Percentiles rank a stretch among this genome's conserved stretches.
These are phyloP conservation scores for Salix koriyanagi DNA, from an alignment of 345 rosid genomes.

Conservation along the genomic window DNA sequence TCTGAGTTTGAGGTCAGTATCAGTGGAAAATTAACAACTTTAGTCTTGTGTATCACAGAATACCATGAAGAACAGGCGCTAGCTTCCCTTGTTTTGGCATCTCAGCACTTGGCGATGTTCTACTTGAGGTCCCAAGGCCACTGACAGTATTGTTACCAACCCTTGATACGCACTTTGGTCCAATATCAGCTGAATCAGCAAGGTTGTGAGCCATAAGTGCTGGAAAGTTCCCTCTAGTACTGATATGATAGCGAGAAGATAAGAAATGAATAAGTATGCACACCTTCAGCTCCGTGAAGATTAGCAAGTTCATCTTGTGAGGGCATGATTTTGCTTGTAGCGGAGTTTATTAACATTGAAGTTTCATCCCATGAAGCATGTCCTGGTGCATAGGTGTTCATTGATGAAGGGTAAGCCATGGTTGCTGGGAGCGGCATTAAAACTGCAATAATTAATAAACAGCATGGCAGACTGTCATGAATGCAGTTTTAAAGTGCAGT, in stretches of 20 bases:
- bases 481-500: neutral
- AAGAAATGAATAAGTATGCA: slow-evolving; percentile 28
- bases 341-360: slow-evolving; percentile 44
- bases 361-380: slow-evolving; percentile 64
- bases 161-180: slow-evolving; percentile 59
- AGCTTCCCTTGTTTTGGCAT: slow-evolving; percentile 39
- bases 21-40: neutral
- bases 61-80: slow-evolving; percentile 60
- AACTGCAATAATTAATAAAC: slow-evolving; percentile 34
- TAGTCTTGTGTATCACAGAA: slow-evolving; percentile 35
- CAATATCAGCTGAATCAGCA: slow-evolving; percentile 96
- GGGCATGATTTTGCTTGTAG: slow-evolving; percentile 37
- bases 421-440: slow-evolving; percentile 56
- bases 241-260: slow-evolving; percentile 17
- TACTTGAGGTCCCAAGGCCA: slow-evolving; percentile 48
- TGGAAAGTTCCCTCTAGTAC: slow-evolving; percentile 45
- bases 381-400: slow-evolving; percentile 42
- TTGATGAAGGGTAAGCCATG: slow-evolving; percentile 41
- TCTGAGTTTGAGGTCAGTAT: neutral
- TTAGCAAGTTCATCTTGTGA: slow-evolving; percentile 47
- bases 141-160: slow-evolving; percentile 42
- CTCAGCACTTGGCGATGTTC: slow-evolving; percentile 44
- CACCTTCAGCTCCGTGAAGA: slow-evolving; percentile 56
- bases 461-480: slow-evolving; percentile 4
- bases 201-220: slow-evolving; percentile 55